Percentiles rank a stretch among this genome's conserved stretches.
These are phyloP conservation scores for Fusarium sp. DNA, from an alignment of 2,329 filamentous ascomycete genomes.

Conservation along the genomic window DNA sequence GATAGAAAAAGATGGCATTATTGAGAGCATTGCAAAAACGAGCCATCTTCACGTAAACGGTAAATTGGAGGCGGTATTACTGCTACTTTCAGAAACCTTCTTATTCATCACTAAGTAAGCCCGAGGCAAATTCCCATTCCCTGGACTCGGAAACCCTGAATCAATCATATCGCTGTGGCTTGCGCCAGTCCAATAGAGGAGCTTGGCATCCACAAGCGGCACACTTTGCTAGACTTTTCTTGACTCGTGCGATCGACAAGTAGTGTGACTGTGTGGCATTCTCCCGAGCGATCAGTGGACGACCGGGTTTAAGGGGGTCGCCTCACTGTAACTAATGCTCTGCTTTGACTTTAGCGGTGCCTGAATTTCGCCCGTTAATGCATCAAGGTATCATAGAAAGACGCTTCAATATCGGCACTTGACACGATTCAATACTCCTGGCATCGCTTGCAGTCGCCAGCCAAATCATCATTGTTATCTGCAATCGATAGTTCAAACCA, in stretches of 20 bases:
- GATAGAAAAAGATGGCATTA: neutral
- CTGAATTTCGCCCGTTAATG: neutral
- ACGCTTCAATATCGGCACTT: neutral
- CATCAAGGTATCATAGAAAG: neutral
- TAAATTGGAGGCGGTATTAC: neutral
- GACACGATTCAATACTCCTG: rapidly evolving
- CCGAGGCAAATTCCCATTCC: neutral
- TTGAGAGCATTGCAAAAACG: neutral
- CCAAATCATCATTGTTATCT: too few relatives aligned
- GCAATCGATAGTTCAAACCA: rapidly evolving
- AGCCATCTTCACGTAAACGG: neutral
- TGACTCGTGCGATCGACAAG: neutral
- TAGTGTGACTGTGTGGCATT: neutral
- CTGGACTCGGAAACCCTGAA: neutral
- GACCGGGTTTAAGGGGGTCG: neutral
- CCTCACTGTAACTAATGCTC: neutral
- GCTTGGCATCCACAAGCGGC: neutral
- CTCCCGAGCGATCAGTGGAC: neutral
- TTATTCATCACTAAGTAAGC: neutral
- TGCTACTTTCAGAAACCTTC: neutral
- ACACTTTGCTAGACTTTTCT: neutral
- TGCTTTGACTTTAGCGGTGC: neutral
- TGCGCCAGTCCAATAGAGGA: neutral
- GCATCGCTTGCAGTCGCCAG: rapidly evolving
- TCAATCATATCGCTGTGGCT: neutral